phyloP scores from a whole-genome alignment of 2,329 filamentous ascomycete species.

The Claviceps maximensis region DNA sequence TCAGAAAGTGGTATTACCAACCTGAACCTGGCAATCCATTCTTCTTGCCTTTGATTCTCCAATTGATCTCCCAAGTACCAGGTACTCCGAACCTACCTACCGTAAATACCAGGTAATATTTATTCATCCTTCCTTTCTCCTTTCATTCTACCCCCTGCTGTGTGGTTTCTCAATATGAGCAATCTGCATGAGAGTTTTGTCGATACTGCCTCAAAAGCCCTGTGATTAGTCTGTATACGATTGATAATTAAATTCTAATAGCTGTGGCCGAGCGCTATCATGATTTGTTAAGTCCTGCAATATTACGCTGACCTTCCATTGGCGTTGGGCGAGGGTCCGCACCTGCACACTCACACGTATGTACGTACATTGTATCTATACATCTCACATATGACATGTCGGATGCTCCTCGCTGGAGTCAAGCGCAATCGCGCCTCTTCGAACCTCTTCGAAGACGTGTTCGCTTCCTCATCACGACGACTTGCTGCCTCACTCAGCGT shows the following conservation, averaged over 20 bases:
- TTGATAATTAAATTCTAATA: background rate
- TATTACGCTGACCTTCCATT: background rate
- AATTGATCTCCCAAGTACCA: no score
- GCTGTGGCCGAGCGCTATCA: background rate
- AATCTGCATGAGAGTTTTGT: no score
- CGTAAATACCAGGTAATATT: background rate
- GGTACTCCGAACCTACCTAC: background rate
- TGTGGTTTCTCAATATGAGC: no score
- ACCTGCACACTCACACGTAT: background rate
- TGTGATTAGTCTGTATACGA: no score
- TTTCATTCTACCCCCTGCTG: background rate
- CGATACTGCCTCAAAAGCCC: no score
- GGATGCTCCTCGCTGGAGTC: background rate
- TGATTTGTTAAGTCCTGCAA: background rate
- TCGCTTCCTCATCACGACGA: background rate
- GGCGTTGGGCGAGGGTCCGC: background rate
- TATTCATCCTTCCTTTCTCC: background rate
- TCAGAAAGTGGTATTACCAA: constrained; percentile 22
- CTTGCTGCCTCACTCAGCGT: background rate
- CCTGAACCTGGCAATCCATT: background rate
- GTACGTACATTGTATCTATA: no score
- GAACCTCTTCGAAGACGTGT: background rate
- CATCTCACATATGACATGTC: background rate
- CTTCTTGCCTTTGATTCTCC: background rate
- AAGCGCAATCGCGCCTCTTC: background rate